A percentile compares a stretch with the other conserved stretches of the same genome.
Conservation (phyloP, 2,329 filamentous ascomycete species). For the Aspergillus piperis region DNA sequence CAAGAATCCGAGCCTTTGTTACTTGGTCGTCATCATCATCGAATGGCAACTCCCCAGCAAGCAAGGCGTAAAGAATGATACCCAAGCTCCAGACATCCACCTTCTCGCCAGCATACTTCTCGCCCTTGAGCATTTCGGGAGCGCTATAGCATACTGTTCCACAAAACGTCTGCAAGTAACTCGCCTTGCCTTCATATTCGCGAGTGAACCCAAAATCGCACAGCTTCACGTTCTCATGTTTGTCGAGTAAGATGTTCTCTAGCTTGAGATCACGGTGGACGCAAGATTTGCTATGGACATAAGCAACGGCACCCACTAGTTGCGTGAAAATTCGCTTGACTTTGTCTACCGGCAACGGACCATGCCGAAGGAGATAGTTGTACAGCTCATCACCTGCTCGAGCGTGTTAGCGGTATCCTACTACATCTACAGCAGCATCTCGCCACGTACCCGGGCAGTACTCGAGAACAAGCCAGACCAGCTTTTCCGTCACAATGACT, state of each 20-base stretch:
- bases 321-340: constrained; percentile 96
- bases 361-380: constrained; percentile 88
- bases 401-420: constrained; percentile 17
- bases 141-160: constrained; percentile 97
- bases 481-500: constrained; percentile 90
- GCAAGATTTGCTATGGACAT: constrained; percentile 92
- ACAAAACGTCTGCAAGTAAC: constrained; percentile 95
- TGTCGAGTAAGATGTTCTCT: constrained; percentile 94
- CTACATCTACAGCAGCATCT: neutral
- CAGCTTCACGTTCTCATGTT: constrained; percentile 94
- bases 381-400: constrained; percentile 86
- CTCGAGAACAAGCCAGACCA: constrained; percentile 96
- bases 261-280: constrained; percentile 96
- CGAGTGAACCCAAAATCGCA: constrained; percentile 98
- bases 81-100: constrained; percentile 98
- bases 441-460: constrained; percentile 78
- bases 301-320: constrained; percentile 88
- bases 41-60: constrained; percentile 83
- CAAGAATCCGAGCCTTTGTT: constrained; percentile 82
- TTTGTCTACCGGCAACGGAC: constrained; percentile 78
- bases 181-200: constrained; percentile 93
- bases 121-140: constrained; percentile 96
- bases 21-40: constrained; percentile 92
- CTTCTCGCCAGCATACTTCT: constrained; percentile 97
- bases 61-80: constrained; percentile 81